phyloP scores from a whole-genome alignment of 371 early-diverging fungal species.

The Cokeromyces recurvatus region DNA sequence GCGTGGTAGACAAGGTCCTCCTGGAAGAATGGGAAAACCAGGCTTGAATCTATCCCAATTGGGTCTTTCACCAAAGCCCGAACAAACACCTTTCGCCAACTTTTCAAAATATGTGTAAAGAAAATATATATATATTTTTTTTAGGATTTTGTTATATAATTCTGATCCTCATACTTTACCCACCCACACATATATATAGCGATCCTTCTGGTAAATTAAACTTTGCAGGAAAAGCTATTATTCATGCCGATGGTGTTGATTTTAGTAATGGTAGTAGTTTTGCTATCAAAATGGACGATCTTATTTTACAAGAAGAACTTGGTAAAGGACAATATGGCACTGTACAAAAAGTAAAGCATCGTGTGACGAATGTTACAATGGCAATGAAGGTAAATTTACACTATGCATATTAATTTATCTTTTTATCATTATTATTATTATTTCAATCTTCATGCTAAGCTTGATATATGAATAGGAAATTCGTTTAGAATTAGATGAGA shows the following conservation, averaged over 20 bases:
- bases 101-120: slow-evolving; percentile 72
- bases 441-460: no score
- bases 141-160: neutral
- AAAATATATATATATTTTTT: neutral
- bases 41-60: slow-evolving; percentile 34
- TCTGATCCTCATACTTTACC: neutral
- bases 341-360: slow-evolving; percentile 85
- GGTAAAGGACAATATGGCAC: slow-evolving; percentile 93
- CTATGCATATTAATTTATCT: no score
- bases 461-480: slow-evolving; percentile 82
- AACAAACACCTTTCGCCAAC: slow-evolving; percentile 60
- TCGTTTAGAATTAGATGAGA: slow-evolving; percentile 84
- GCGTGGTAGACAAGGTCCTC: slow-evolving; percentile 4
- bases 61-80: slow-evolving; percentile 28
- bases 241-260: slow-evolving; percentile 88
- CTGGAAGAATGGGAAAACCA: slow-evolving; percentile 25
- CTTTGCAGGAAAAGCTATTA: slow-evolving; percentile 88
- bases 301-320: slow-evolving; percentile 72
- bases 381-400: slow-evolving; percentile 82
- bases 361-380: slow-evolving; percentile 89
- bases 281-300: slow-evolving; percentile 84
- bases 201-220: slow-evolving; percentile 87
- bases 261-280: slow-evolving; percentile 86
- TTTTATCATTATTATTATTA: neutral
- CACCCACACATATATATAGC: slow-evolving; percentile 42